Base-by-base conservation (phyloP, 257 asterid genomes). In the Apocynum venetum region DNA sequence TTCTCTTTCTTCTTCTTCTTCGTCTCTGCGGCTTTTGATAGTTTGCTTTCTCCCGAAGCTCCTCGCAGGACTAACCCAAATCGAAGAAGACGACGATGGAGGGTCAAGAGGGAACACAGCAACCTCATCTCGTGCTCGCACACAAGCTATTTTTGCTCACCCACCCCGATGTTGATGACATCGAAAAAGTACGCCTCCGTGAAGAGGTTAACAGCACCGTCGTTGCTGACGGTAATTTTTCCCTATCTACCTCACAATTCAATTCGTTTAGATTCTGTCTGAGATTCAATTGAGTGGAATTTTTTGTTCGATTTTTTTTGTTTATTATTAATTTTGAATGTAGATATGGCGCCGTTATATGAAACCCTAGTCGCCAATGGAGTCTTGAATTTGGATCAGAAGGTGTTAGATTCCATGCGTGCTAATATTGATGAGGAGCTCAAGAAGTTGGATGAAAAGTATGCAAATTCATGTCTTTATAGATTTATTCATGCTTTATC, bases 181-280 rank as follows among this genome's bases (percentile, higher is more conserved):
- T 96, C 77, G 93, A 90, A 67, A 91, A 93, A 68, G 96, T 91
- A 49, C 92, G 93, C 80, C 98, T 96, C 46, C 96, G 98, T 5
- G 99, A 93, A 20, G 97, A 91, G 86, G 98, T 93, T 75, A 76
- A 86, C 85, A 82, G 41, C 64, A 87, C 89, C 87, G 93, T 93
- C 76, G 77, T 86, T 72, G 79, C 89, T 81, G 90, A 93, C 57
- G 99, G 99, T 96, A 90, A 74, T 5, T 59, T 75, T 43, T 9
- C 74, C 49, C 8, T n/a, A 8, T 47, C 4, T n/a, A 35, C 48
- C 15, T 10, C 14, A 12, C 10, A 36, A 15, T 49, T 47, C 38
- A 41, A 43, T 71, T 14, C 17, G 47, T 10, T 4, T 40, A 44
- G 14, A 35, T 66, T 46, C 46, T 1, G 31, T 48, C 1, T 25